Percentiles rank a stretch among this genome's conserved stretches.
Conservation (phyloP, 768 basidiomycete genomes). For the Chalciporus chontae region DNA sequence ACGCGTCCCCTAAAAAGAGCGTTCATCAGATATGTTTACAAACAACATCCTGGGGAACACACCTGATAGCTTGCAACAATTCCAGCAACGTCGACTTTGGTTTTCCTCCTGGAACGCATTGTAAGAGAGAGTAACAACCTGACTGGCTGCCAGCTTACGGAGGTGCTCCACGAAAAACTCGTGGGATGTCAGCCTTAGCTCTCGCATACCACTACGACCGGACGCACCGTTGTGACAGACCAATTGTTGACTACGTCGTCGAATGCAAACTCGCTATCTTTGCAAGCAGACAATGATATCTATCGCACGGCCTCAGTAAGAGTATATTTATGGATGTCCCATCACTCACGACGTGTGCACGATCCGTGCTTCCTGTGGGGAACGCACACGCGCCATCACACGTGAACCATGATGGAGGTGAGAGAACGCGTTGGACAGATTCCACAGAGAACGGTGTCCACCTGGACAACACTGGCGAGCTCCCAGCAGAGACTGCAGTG, state of each 20-base stretch:
- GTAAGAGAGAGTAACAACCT: not conserved
- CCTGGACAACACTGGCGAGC: constrained; percentile 12
- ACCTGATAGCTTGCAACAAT: constrained; percentile 24
- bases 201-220: not conserved
- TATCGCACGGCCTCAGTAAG: constrained; percentile 4
- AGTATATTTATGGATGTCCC: too few relatives aligned
- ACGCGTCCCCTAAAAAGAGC: constrained; percentile 14
- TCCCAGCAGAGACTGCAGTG: constrained; percentile 15
- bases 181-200: not conserved
- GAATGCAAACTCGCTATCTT: constrained; percentile 21
- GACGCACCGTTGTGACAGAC: constrained; percentile 22
- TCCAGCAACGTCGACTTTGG: constrained; percentile 22
- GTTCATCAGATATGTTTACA: not conserved
- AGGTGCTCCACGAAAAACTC: constrained; percentile 30
- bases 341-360: constrained; percentile 25
- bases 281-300: constrained; percentile 30
- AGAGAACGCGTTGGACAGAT: constrained; percentile 14
- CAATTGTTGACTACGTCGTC: constrained; percentile 15
- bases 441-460: constrained; percentile 11
- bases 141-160: constrained; percentile 12
- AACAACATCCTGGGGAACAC: not conserved
- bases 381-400: constrained; percentile 20
- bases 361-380: not conserved
- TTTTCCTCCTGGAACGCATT: constrained; percentile 12
- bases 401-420: constrained; percentile 12